Evolutionary conservation across 495 filamentous ascomycete species (phyloP).

Genomic region (Penicillium manginii): DNA sequence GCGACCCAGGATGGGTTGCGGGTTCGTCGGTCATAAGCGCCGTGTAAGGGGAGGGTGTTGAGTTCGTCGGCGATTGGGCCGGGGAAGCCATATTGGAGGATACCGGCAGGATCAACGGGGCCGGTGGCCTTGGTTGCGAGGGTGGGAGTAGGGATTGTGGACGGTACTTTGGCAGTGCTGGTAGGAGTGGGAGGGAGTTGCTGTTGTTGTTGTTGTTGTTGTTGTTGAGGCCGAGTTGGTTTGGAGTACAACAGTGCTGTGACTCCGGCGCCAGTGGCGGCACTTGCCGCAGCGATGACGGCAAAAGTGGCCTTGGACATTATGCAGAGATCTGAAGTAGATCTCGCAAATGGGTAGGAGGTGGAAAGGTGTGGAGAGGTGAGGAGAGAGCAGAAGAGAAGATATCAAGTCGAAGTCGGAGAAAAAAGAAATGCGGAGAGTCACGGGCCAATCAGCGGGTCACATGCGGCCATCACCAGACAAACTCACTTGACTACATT

Average conservation of each 20-base stretch:
- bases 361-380: neutral
- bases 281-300: conserved; percentile 85
- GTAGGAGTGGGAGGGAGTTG: conserved; percentile 40
- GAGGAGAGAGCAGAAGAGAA: neutral
- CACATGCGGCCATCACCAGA: neutral
- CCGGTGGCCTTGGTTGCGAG: conserved; percentile 42
- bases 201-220: conserved; percentile 40
- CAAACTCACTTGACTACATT: neutral
- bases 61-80: conserved; percentile 86
- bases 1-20: conserved; percentile 95
- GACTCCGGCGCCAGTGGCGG: conserved; percentile 82
- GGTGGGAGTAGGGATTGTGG: conserved; percentile 42
- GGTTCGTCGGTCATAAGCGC: conserved; percentile 86
- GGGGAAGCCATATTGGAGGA: conserved; percentile 97
- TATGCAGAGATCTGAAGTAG: neutral
- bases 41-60: conserved; percentile 71
- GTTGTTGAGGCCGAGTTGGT: conserved; percentile 39
- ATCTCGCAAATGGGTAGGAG: neutral
- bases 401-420: neutral
- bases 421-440: neutral
- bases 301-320: conserved; percentile 91
- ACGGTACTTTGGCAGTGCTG: conserved; percentile 23
- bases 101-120: conserved; percentile 82
- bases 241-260: conserved; percentile 78
- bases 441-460: conserved; percentile 2